Percentiles rank a stretch among this genome's conserved stretches.
Conservation (phyloP, 1,139 yeast genomes). For the Meyerozyma elateridarum region DNA sequence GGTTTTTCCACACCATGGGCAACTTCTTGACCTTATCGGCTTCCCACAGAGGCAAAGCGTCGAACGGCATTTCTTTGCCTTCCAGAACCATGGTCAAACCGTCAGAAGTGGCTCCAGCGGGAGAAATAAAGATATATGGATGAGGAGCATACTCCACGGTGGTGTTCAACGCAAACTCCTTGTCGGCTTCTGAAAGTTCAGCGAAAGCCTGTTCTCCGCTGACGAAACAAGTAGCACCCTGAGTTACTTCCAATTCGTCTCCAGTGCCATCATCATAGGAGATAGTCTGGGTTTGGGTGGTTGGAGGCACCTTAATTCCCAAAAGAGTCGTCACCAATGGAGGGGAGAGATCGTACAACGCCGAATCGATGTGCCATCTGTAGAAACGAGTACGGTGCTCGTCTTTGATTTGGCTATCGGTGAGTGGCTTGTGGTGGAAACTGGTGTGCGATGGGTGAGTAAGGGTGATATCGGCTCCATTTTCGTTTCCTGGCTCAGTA, state of each 20-base stretch:
- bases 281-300: slow-evolving; percentile 42
- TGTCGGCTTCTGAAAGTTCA: slow-evolving; percentile 59
- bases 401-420: slow-evolving; percentile 54
- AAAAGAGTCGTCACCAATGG: slow-evolving; percentile 80
- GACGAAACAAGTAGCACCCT: slow-evolving; percentile 85
- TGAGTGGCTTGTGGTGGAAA: slow-evolving; percentile 66
- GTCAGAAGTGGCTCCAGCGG: slow-evolving; percentile 76
- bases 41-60: slow-evolving; percentile 78
- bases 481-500: slow-evolving; percentile 61
- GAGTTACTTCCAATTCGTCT: slow-evolving; percentile 61
- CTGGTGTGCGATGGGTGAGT: slow-evolving; percentile 81
- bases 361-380: slow-evolving; percentile 93
- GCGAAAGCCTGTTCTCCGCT: slow-evolving; percentile 76
- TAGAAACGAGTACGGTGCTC: slow-evolving; percentile 71
- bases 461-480: slow-evolving; percentile 52
- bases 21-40: slow-evolving; percentile 65
- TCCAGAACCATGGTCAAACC: slow-evolving; percentile 84
- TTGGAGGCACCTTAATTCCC: slow-evolving; percentile 75
- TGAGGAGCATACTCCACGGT: slow-evolving; percentile 87
- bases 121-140: slow-evolving; percentile 79
- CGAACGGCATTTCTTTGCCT: slow-evolving; percentile 61
- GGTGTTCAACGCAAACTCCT: slow-evolving; percentile 67
- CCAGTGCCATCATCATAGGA: slow-evolving; percentile 62
- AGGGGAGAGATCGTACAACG: slow-evolving; percentile 78
- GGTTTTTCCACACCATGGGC: slow-evolving; percentile 90